These are phyloP conservation scores for Exserohilum turcica DNA, from an alignment of 2,329 filamentous ascomycete genomes.

Conservation along the genomic window DNA sequence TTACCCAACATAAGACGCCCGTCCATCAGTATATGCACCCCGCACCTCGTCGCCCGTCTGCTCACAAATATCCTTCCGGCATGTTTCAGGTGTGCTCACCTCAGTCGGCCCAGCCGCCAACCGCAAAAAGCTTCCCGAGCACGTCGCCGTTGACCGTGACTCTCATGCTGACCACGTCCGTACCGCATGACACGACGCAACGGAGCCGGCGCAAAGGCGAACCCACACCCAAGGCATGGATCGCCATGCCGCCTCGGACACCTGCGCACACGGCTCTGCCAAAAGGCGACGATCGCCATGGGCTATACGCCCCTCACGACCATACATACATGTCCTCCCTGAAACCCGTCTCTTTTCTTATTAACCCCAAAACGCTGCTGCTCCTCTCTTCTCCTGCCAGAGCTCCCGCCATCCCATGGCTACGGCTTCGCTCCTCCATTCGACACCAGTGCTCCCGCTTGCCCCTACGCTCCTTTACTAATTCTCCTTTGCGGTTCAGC, in stretches of 20 bases:
- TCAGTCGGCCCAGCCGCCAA: background rate
- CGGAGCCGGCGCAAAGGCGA: constrained; percentile 9
- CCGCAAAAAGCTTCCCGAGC: background rate
- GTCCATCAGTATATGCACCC: background rate
- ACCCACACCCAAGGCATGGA: constrained; percentile 28
- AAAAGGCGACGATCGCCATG: constrained; percentile 29
- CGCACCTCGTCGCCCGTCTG: background rate
- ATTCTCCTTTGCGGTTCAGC: constrained; percentile 15
- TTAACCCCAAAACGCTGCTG: background rate
- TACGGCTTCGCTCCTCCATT: constrained; percentile 15
- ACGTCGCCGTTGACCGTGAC: background rate
- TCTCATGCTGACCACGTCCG: constrained; percentile 3
- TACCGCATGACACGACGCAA: constrained; percentile 13
- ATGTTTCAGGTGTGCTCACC: background rate
- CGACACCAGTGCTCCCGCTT: constrained; percentile 12
- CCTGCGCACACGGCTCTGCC: constrained; percentile 21
- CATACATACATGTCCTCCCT: constrained; percentile 9
- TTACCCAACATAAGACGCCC: background rate
- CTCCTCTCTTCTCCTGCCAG: constrained; percentile 6
- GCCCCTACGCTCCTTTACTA: constrained; percentile 9
- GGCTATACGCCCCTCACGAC: constrained; percentile 12
- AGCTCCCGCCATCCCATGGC: constrained; percentile 20
- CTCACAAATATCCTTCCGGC: background rate
- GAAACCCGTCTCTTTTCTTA: constrained; percentile 14
- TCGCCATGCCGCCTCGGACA: constrained; percentile 26